Conservation (phyloP, 768 basidiomycete genomes). For the Boletus subcaerulescens region DNA sequence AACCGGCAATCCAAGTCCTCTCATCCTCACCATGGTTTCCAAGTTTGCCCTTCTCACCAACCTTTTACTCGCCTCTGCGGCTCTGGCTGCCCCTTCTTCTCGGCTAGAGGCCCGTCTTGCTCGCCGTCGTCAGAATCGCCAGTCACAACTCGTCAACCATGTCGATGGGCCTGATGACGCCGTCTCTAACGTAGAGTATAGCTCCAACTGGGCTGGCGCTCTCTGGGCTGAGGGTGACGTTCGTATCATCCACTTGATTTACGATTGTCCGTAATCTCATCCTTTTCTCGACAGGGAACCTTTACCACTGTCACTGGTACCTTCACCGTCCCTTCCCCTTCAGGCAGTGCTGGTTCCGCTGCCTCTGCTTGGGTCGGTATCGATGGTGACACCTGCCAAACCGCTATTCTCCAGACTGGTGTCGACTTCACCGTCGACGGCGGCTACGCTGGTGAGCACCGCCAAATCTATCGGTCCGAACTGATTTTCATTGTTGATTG, state of each 20-base stretch:
- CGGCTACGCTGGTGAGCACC: slow-evolving; percentile 13
- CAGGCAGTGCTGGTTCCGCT: slow-evolving; percentile 4
- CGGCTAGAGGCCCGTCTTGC: slow-evolving; percentile 8
- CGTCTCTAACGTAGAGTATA: slow-evolving; percentile 12
- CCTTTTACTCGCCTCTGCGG: slow-evolving; percentile 18
- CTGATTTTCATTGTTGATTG: background rate
- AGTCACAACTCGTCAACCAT: slow-evolving; percentile 7
- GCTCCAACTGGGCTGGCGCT: slow-evolving; percentile 21
- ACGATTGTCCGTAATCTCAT: background rate
- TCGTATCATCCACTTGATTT: background rate
- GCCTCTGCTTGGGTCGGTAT: slow-evolving; percentile 26
- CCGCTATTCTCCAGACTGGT: slow-evolving; percentile 21
- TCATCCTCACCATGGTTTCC: slow-evolving; percentile 15
- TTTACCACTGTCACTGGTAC: slow-evolving; percentile 19
- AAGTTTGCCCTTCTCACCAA: slow-evolving; percentile 11
- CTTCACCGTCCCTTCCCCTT: slow-evolving; percentile 18
- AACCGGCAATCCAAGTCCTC: slow-evolving; percentile 1
- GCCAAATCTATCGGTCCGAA: background rate
- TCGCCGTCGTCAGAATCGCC: slow-evolving; percentile 14
- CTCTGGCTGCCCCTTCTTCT: slow-evolving; percentile 18
- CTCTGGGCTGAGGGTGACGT: slow-evolving; percentile 7
- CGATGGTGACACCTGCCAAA: slow-evolving; percentile 15
- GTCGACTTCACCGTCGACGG: slow-evolving; percentile 6
- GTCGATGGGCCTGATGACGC: background rate
- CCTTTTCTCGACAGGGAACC: slow-evolving; percentile 10